These are phyloP conservation scores for Exserohilum rostratum DNA, from an alignment of 2,329 filamentous ascomycete genomes.

Conservation along the genomic window DNA sequence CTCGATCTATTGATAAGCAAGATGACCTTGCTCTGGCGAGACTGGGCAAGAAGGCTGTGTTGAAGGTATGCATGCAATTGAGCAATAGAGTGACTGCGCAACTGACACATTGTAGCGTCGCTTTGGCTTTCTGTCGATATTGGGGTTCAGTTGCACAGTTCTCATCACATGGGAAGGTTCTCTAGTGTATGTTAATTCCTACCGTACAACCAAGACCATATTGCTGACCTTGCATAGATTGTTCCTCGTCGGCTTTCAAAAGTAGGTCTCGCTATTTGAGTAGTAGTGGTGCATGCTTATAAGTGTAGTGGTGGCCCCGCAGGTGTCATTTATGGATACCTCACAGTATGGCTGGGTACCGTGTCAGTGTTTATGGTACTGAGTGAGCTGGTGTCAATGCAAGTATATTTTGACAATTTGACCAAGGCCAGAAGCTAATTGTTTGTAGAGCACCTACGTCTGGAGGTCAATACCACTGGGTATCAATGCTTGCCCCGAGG, in stretches of 20 bases:
- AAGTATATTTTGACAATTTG: no score
- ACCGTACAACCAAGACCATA: not conserved
- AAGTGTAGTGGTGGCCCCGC: slow-evolving; percentile 34
- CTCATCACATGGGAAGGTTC: slow-evolving; percentile 39
- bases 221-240: slow-evolving; percentile 22
- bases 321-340: slow-evolving; percentile 40
- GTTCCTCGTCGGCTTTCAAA: slow-evolving; percentile 25
- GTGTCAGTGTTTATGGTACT: slow-evolving; percentile 36
- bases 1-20: slow-evolving; percentile 15
- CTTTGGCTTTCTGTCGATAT: slow-evolving; percentile 35
- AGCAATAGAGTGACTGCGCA: not conserved
- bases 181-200: slow-evolving; percentile 24
- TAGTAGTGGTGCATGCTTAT: not conserved
- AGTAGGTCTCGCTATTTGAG: slow-evolving; percentile 16
- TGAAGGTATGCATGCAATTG: slow-evolving; percentile 21
- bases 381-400: slow-evolving; percentile 45
- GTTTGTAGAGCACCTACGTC: slow-evolving; percentile 31
- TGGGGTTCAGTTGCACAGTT: slow-evolving; percentile 38
- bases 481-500: slow-evolving; percentile 50
- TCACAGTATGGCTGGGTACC: slow-evolving; percentile 38
- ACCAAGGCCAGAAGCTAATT: not conserved
- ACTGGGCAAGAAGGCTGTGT: slow-evolving; percentile 32
- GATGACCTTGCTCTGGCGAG: slow-evolving; percentile 28
- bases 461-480: slow-evolving; percentile 46
- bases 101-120: slow-evolving; percentile 22